Base-by-base conservation (phyloP, 1,284 basidiomycete species). In the Trametes polyzona region DNA sequence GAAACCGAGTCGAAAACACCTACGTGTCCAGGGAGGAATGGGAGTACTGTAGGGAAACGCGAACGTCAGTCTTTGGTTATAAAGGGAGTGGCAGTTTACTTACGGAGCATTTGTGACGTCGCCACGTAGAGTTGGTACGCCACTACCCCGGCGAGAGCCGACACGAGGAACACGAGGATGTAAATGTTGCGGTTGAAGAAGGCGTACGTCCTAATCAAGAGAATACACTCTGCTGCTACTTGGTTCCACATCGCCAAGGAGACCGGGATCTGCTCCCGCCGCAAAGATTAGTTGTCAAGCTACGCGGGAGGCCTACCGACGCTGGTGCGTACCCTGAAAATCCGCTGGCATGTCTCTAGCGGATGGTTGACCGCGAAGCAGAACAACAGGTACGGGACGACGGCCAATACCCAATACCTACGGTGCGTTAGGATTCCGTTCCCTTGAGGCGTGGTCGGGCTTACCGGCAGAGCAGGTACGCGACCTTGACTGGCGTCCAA, bases 231-330 rank as follows among this genome's bases (percentile, higher is more conserved):
- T 41, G 89, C 88, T 41, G 86, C 84, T 52, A 90, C 87, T 80
- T 92, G 90, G 66, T 92, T 92, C 88, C 89, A 92, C 83, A 90
- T 87, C 26, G 88, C 88, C 47, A 91, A 78, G 10, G 84, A 83
- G 44, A 91, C 88, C 4, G 88, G 88, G 49, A 89, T 83, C 88
- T 90, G 60, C 40, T 50, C 17, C 27, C 12, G 24, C 41, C 26
- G 41, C 7, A 17, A 29, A 27, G n/a, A n/a, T n/a, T n/a, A n/a
- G n/a, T n/a, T n/a, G n/a, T n/a, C n/a, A n/a, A n/a, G n/a, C n/a
- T n/a, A 52, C 36, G 24, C n/a, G 4, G 17, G 11, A n/a, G 14
- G 17, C 5, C 17, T 11, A 19, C 9, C 6, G 30, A 39, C 33
- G n/a, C 14, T 4, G 14, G 46, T 12, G 55, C 65, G n/a, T 57